Conservation (phyloP, 352 stramenopile species). For the Pythium sukuiense region DNA sequence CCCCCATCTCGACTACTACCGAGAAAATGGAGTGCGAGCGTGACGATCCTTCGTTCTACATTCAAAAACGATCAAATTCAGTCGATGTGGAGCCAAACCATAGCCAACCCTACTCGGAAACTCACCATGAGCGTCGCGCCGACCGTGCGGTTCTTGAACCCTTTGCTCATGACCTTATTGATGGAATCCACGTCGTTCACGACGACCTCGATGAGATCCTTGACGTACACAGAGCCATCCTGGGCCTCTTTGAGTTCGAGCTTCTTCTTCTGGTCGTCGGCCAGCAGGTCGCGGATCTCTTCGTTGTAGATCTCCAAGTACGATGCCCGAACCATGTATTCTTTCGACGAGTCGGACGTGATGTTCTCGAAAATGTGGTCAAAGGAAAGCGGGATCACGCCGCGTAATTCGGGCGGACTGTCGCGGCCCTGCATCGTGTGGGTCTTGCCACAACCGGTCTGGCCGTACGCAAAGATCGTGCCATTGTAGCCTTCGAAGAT, state of each 20-base stretch:
- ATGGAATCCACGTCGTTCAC: slow-evolving; percentile 77
- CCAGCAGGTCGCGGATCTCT: slow-evolving; percentile 90
- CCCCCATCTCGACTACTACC: slow-evolving; percentile 76
- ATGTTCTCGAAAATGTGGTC: slow-evolving; percentile 90
- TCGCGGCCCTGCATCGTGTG: slow-evolving; percentile 87
- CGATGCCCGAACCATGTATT: slow-evolving; percentile 87
- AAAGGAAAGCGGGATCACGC: slow-evolving; percentile 83
- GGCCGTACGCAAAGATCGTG: slow-evolving; percentile 91
- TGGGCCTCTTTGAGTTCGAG: slow-evolving; percentile 85
- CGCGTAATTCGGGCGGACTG: slow-evolving; percentile 64
- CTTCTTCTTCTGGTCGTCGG: slow-evolving; percentile 76
- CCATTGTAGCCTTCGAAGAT: slow-evolving; percentile 92
- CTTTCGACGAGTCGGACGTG: slow-evolving; percentile 52
- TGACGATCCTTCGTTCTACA: slow-evolving; percentile 78
- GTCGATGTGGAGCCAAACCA: neutral
- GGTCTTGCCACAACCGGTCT: slow-evolving; percentile 85
- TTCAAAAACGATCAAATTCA: neutral
- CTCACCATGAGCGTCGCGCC: slow-evolving; percentile 79
- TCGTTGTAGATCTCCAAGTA: slow-evolving; percentile 97
- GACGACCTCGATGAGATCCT: slow-evolving; percentile 86
- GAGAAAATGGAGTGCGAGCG: slow-evolving; percentile 88
- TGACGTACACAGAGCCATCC: slow-evolving; percentile 85
- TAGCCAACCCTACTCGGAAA: neutral
- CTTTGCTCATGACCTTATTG: slow-evolving; percentile 76
- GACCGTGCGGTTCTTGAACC: slow-evolving; percentile 85